Conservation (phyloP, 2,329 filamentous ascomycete genomes). For the Cytospora chrysosperma region DNA sequence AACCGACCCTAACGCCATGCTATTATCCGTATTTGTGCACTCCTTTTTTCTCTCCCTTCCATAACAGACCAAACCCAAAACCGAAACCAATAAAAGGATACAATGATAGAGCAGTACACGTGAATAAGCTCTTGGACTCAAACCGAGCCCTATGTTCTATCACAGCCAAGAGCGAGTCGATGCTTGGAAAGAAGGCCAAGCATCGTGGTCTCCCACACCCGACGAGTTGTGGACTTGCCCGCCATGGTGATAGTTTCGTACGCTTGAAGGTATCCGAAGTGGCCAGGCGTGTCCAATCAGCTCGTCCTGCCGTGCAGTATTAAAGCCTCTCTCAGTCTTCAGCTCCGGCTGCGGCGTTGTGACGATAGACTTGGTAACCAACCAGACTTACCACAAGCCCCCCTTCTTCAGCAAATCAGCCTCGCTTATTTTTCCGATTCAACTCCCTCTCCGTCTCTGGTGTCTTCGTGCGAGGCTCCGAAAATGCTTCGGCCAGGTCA, state of each 20-base stretch:
- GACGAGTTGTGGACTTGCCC: neutral
- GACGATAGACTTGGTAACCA: neutral
- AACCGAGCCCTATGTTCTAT: neutral
- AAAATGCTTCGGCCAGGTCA: neutral
- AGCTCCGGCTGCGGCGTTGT: neutral
- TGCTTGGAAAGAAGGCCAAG: neutral
- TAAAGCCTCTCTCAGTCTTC: neutral
- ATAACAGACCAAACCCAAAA: neutral
- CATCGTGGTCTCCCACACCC: neutral
- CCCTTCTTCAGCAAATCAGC: neutral
- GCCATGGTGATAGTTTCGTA: neutral
- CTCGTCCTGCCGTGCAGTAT: neutral
- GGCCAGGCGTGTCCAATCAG: neutral
- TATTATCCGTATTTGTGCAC: neutral
- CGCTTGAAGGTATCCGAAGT: neutral
- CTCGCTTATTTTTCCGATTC: neutral
- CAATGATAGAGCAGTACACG: neutral
- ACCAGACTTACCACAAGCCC: neutral
- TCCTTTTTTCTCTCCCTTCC: neutral
- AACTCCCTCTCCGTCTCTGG: neutral
- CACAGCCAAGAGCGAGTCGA: neutral
- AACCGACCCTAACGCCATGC: constrained; percentile 10
- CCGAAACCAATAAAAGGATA: too few species aligned
- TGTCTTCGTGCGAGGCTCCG: neutral
- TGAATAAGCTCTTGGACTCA: neutral